Evolutionary conservation across 306 rosid genomes (phyloP).

Genomic region (Acacia acuminata): DNA sequence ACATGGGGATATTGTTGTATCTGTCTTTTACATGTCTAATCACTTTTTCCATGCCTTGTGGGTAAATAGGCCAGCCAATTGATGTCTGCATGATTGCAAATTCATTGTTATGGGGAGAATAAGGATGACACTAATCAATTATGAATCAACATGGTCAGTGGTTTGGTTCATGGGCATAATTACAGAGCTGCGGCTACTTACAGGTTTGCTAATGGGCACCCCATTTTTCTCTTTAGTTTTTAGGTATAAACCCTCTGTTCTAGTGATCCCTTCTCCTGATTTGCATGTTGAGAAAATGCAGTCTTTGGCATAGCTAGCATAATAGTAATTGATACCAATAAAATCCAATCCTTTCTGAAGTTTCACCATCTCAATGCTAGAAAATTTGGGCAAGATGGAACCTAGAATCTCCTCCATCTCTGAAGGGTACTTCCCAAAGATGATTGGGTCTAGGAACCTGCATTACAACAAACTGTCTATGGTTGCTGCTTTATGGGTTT

Average conservation of each 20-base stretch:
- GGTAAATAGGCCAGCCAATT: slow-evolving; percentile 55
- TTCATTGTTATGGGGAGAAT: not conserved
- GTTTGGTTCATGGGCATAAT: not conserved
- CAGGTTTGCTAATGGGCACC: slow-evolving; percentile 51
- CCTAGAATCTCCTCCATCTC: slow-evolving; percentile 64
- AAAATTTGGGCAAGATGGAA: slow-evolving; percentile 44
- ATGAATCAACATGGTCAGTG: not conserved
- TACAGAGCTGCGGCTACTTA: slow-evolving; percentile 2
- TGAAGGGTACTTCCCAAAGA: slow-evolving; percentile 57
- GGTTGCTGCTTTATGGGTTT: not conserved
- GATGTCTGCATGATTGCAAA: slow-evolving; percentile 43
- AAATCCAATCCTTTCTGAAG: slow-evolving; percentile 59
- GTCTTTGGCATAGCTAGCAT: slow-evolving; percentile 54
- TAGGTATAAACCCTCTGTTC: slow-evolving; percentile 54
- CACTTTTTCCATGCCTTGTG: slow-evolving; percentile 72
- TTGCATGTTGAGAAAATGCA: slow-evolving; percentile 64
- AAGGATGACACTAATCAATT: not conserved
- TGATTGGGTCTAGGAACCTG: slow-evolving; percentile 76
- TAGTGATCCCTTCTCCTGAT: slow-evolving; percentile 54
- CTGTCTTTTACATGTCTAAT: slow-evolving; percentile 57
- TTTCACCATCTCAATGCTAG: slow-evolving; percentile 33
- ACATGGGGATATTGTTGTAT: slow-evolving; percentile 70
- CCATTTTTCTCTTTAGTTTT: slow-evolving; percentile 41
- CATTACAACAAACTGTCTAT: not conserved
- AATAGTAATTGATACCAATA: slow-evolving; percentile 74